Base-by-base conservation (phyloP, 179 eudicot species). In the Corrigiola litoralis region DNA sequence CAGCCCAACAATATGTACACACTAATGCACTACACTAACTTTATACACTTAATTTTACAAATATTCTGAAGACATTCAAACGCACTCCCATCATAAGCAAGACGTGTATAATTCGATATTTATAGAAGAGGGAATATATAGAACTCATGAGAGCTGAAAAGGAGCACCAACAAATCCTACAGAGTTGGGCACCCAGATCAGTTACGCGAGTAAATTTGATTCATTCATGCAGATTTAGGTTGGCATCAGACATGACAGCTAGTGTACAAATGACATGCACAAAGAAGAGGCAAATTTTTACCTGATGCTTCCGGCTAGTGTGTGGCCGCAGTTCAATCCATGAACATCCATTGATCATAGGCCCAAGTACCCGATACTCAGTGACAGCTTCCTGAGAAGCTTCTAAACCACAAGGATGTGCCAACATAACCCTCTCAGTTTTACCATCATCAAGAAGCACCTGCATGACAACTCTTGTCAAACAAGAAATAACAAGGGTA, bases 221-320 rank as follows among this genome's bases (percentile, higher is more conserved):
- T 40, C 48, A n/a, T n/a, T n/a, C 47, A 37, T 58, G 34, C 55
- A 9, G 5, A 17, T 27, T 37, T 44, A n/a, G 20, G 16, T 6
- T 2, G 32, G 31, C 55, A 13, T 16, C 28, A 63, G 20, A 27
- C 50, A 24, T 16, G 9, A 50, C 23, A 51, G 49, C 31, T 47
- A 59, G 40, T 31, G 31, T 16, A 29, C 42, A 16, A 49, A 18
- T 28, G 17, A 38, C 21, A 29, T 9, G 38, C 9, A n/a, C 33
- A 48, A 16, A 34, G 27, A 27, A 27, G 17, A 1, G 37, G 24
- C 9, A 20, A 2, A 29, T 47, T 0, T 24, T 32, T 73, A 92
- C 98, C 95, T 92, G 98, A 79, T 92, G 92, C 73, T 90, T 92
- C 44, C 86, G 68, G 72, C 89, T 82, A 7, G 98, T 92, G 75